Conservation (phyloP, 768 basidiomycete species). For the Leccinum incarnatum region DNA sequence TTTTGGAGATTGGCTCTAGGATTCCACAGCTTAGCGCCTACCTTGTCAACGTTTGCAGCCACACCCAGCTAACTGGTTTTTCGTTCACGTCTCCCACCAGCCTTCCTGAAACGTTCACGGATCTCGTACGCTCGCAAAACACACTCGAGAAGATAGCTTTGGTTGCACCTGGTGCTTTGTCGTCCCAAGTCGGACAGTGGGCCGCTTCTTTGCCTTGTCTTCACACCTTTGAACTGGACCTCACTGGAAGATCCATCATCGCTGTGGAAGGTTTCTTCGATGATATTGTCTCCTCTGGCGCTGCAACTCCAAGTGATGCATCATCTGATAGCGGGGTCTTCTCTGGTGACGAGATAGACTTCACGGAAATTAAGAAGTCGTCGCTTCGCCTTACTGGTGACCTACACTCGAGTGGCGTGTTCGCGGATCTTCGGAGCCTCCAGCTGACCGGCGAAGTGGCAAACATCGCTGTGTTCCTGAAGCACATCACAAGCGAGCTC, state of each 20-base stretch:
- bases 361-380: constrained; percentile 71
- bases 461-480: constrained; percentile 70
- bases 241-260: constrained; percentile 62
- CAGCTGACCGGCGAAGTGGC: constrained; percentile 68
- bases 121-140: constrained; percentile 58
- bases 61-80: constrained; percentile 62
- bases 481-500: constrained; percentile 63
- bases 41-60: constrained; percentile 61
- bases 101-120: constrained; percentile 70
- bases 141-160: constrained; percentile 59
- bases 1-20: constrained; percentile 58
- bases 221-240: constrained; percentile 65
- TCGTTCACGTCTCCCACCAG: constrained; percentile 67
- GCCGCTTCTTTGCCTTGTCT: constrained; percentile 60
- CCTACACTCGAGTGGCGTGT: constrained; percentile 52
- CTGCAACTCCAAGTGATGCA: constrained; percentile 65
- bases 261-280: constrained; percentile 83
- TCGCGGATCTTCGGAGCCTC: constrained; percentile 55
- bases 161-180: constrained; percentile 72
- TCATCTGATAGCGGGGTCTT: constrained; percentile 77
- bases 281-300: constrained; percentile 65
- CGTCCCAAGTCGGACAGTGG: constrained; percentile 72
- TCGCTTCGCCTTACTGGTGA: constrained; percentile 63
- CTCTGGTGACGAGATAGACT: constrained; percentile 75
- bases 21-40: constrained; percentile 60